Conservation (phyloP, 768 basidiomycete genomes). For the Inosperma sp. region DNA sequence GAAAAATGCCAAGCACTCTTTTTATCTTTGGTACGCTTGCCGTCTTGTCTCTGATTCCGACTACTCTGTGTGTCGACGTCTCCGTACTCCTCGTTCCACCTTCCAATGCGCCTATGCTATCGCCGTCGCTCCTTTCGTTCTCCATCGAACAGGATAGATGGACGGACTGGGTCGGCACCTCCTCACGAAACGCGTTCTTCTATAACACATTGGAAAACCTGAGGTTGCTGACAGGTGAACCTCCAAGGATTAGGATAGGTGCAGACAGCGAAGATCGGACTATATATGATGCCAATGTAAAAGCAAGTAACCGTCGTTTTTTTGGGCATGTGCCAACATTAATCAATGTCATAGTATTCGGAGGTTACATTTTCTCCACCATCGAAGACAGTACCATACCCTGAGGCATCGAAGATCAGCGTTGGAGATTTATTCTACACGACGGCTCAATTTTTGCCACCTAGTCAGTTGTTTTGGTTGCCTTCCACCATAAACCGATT, state of each 20-base stretch:
- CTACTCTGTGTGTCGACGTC: constrained; percentile 24
- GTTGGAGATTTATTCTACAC: constrained; percentile 57
- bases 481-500: not conserved
- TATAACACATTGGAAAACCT: constrained; percentile 57
- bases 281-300: constrained; percentile 43
- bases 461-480: constrained; percentile 29
- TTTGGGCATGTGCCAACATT: not conserved
- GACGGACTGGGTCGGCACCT: constrained; percentile 60
- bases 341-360: constrained; percentile 32
- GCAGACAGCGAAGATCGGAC: constrained; percentile 59
- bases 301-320: constrained; percentile 30
- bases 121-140: constrained; percentile 51
- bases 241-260: constrained; percentile 56
- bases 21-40: no score
- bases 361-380: constrained; percentile 47
- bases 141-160: constrained; percentile 71
- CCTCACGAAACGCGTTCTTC: constrained; percentile 53
- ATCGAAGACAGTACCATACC: constrained; percentile 52
- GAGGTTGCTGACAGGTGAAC: constrained; percentile 44
- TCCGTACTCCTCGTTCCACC: constrained; percentile 39
- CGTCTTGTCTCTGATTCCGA: not conserved
- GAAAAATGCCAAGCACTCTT: no score
- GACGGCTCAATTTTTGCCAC: constrained; percentile 48
- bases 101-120: constrained; percentile 31
- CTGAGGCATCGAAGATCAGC: constrained; percentile 57